Conservation (phyloP, 441 rosid species). For the Kokia cookei region DNA sequence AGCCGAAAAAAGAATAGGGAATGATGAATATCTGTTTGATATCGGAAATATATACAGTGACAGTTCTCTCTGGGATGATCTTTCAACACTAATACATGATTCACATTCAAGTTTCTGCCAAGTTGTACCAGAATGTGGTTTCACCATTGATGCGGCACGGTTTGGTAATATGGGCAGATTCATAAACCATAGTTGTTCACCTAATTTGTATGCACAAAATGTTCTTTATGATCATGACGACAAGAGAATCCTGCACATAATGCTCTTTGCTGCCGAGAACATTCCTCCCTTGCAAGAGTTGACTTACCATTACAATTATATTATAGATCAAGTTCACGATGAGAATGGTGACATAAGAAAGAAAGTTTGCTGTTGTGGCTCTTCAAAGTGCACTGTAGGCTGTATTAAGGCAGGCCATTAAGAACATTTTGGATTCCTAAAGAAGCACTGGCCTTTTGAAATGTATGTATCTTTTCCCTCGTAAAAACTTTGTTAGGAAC, state of each 20-base stretch:
- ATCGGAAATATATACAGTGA: conserved; percentile 55
- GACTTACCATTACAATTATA: conserved; percentile 72
- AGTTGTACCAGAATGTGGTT: conserved; percentile 38
- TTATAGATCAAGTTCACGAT: conserved; percentile 58
- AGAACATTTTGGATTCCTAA: background rate
- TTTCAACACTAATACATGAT: conserved; percentile 38
- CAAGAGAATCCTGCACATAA: conserved; percentile 75
- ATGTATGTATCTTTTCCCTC: background rate
- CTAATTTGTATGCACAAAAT: conserved; percentile 84
- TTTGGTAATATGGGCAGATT: conserved; percentile 81
- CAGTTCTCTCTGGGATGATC: conserved; percentile 35
- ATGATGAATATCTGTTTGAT: conserved; percentile 83
- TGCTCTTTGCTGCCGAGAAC: conserved; percentile 80
- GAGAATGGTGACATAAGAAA: conserved; percentile 63
- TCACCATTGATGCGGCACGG: conserved; percentile 82
- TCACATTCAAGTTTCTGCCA: conserved; percentile 20
- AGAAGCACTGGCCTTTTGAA: background rate
- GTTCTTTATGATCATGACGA: conserved; percentile 80
- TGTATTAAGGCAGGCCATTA: conserved; percentile 42
- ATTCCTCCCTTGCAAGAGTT: conserved; percentile 91
- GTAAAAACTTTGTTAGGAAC: background rate
- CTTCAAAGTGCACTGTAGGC: conserved; percentile 67
- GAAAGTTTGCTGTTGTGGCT: conserved; percentile 76
- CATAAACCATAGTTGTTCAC: conserved; percentile 91
- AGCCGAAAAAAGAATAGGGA: conserved; percentile 64